A percentile compares a stretch with the other conserved stretches of the same genome.
Evolutionary conservation across 306 rosid species (phyloP).

Genomic region (Rosa persica): DNA sequence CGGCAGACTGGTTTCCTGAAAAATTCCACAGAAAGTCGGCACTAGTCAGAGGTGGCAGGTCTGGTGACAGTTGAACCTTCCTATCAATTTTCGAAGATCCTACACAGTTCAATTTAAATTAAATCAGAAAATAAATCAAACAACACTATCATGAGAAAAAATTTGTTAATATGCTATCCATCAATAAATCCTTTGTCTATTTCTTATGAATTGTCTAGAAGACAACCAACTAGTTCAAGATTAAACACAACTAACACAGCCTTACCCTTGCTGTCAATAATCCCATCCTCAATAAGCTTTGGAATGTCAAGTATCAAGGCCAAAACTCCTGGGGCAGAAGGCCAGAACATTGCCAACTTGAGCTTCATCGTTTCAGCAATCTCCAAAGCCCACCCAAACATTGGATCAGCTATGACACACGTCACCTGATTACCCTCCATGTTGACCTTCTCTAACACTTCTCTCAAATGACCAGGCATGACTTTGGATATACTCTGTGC

Average conservation of each 20-base stretch:
- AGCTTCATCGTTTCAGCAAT: slow-evolving; percentile 19
- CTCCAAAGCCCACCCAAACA: slow-evolving; percentile 22
- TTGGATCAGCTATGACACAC: slow-evolving; percentile 24
- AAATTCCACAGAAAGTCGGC: slow-evolving; percentile 12
- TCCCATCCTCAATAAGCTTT: slow-evolving; percentile 25
- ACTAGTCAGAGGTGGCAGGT: slow-evolving; percentile 14
- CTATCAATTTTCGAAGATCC: slow-evolving; percentile 4
- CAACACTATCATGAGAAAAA: neutral
- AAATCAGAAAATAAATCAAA: neutral
- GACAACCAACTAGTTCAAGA: neutral
- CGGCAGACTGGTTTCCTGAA: slow-evolving; percentile 6
- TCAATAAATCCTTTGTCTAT: neutral
- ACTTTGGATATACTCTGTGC: slow-evolving; percentile 11
- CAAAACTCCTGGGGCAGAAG: slow-evolving; percentile 19
- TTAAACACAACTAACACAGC: neutral
- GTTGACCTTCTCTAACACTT: slow-evolving; percentile 14
- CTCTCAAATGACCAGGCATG: slow-evolving; percentile 17
- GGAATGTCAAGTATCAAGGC: slow-evolving; percentile 12
- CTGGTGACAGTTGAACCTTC: slow-evolving; percentile 12
- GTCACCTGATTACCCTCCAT: slow-evolving; percentile 16
- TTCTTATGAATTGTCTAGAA: neutral
- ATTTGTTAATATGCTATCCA: neutral
- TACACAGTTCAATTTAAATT: neutral
- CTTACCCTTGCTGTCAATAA: slow-evolving; percentile 18
- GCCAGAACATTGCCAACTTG: slow-evolving; percentile 23